These are phyloP conservation scores for Chlorophyllum brunneum DNA, from an alignment of 768 basidiomycete species.

Conservation along the genomic window DNA sequence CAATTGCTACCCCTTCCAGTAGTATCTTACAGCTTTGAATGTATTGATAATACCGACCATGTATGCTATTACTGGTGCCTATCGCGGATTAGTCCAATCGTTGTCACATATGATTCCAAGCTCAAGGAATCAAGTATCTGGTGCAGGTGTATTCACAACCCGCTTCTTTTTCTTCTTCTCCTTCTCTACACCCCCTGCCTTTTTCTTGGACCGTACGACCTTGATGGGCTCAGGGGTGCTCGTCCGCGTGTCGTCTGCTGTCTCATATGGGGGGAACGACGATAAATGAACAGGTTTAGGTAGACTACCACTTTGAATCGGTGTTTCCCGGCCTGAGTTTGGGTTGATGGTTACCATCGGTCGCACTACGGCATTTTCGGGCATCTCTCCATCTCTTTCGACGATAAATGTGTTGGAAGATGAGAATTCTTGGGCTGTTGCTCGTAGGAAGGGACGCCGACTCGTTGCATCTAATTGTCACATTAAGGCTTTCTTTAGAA, in stretches of 20 bases:
- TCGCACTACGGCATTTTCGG: slow-evolving; percentile 44
- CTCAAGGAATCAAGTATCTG: not conserved
- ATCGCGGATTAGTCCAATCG: not conserved
- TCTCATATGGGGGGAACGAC: slow-evolving; percentile 53
- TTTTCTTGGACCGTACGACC: slow-evolving; percentile 71
- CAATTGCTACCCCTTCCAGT: slow-evolving; percentile 9
- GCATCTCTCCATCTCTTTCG: slow-evolving; percentile 86
- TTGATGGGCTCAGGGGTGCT: slow-evolving; percentile 69
- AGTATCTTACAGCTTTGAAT: slow-evolving; percentile 16
- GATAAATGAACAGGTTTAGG: slow-evolving; percentile 34
- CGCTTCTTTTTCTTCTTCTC: slow-evolving; percentile 65
- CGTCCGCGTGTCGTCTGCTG: slow-evolving; percentile 40
- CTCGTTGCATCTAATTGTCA: slow-evolving; percentile 18
- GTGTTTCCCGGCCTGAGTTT: slow-evolving; percentile 18
- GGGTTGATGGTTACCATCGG: slow-evolving; percentile 20
- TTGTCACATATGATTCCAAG: not conserved
- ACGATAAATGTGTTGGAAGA: slow-evolving; percentile 49
- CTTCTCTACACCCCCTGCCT: slow-evolving; percentile 30
- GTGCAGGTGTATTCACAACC: slow-evolving; percentile 12
- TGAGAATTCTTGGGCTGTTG: slow-evolving; percentile 34
- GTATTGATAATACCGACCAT: slow-evolving; percentile 6
- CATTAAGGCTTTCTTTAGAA: not conserved
- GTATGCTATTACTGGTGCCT: not conserved
- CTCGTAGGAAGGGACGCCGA: slow-evolving; percentile 38
- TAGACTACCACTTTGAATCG: slow-evolving; percentile 8